Percentiles rank a stretch among this genome's conserved stretches.
These are phyloP conservation scores for Dysphania ambrosioides DNA, from an alignment of 148 eudicot species.

Conservation along the genomic window DNA sequence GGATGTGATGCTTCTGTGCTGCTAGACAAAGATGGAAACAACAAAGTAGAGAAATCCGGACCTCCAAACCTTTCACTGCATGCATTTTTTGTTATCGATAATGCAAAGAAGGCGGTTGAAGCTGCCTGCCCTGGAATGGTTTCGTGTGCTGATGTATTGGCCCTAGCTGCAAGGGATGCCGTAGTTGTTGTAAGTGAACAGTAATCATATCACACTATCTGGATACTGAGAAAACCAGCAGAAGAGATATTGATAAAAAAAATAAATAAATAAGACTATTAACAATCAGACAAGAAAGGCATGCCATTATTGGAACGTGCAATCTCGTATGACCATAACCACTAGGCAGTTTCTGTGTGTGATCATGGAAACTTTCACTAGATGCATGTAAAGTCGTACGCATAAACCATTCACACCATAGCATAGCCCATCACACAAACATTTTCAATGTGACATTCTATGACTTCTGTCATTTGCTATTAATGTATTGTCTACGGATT, in stretches of 20 bases:
- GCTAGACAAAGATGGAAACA: conserved; percentile 45
- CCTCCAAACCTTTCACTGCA: conserved; percentile 73
- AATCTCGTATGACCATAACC: neutral
- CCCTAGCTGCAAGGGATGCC: conserved; percentile 81
- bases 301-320: neutral
- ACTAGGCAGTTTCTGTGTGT: neutral
- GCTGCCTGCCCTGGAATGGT: conserved; percentile 70
- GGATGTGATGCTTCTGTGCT: conserved; percentile 90
- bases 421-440: neutral
- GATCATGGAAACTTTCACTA: no score
- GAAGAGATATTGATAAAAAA: no score
- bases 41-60: conserved; percentile 63
- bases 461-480: no score
- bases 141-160: conserved; percentile 84
- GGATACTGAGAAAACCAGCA: neutral
- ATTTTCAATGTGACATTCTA: no score
- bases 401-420: neutral
- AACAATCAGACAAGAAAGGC: neutral
- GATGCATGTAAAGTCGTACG: neutral
- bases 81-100: conserved; percentile 67
- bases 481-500: no score
- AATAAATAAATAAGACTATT: neutral
- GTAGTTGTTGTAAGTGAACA: conserved; percentile 63
- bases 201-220: neutral
- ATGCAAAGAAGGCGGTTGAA: conserved; percentile 71